These are phyloP conservation scores for Corylus heterophylla DNA, from an alignment of 306 rosid genomes.

Conservation along the genomic window DNA sequence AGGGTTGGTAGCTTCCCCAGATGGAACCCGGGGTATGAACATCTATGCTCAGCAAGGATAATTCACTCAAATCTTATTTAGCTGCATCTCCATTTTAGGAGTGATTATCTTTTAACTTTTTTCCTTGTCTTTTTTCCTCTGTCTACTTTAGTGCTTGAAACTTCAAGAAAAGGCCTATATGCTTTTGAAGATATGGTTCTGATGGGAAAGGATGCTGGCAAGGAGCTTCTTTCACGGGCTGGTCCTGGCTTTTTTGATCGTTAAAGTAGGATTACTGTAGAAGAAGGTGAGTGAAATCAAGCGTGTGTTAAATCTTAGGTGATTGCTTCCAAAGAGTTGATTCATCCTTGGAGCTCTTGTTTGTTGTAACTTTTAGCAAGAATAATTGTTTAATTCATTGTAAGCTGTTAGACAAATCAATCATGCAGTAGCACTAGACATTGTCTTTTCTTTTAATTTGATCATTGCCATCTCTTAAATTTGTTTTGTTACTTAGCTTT, in stretches of 20 bases:
- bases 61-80: conserved; percentile 1
- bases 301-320: not conserved
- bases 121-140: not conserved
- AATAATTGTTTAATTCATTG: conserved; percentile 15
- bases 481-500: not conserved
- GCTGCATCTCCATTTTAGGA: conserved; percentile 11
- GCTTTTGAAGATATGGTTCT: conserved; percentile 64
- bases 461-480: not conserved
- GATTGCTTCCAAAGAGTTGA: conserved; percentile 9
- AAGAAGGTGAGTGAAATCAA: not conserved
- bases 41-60: conserved; percentile 2
- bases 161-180: conserved; percentile 70
- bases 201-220: conserved; percentile 86
- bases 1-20: conserved; percentile 66
- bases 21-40: conserved; percentile 45
- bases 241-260: conserved; percentile 49
- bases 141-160: conserved; percentile 63
- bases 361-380: conserved; percentile 2
- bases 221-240: conserved; percentile 76
- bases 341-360: conserved; percentile 3
- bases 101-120: not conserved
- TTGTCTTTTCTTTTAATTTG: not conserved
- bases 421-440: not conserved
- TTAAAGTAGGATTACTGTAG: not conserved
- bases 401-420: conserved; percentile 19